Conservation (phyloP, 192 early-diverging fungal species). For the Coemansia sp. region DNA sequence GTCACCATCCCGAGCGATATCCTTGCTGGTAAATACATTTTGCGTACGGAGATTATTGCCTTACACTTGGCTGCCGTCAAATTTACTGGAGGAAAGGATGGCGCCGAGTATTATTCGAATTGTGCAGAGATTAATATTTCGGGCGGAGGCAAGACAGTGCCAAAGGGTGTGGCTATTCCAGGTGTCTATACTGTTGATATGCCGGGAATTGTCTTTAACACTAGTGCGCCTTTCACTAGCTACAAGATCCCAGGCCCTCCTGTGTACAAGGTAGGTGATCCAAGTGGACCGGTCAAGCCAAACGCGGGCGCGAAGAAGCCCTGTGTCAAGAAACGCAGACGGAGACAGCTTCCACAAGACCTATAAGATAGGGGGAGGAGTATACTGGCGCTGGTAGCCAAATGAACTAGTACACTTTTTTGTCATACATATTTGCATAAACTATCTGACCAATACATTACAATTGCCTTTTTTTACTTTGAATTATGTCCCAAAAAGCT, state of each 20-base stretch:
- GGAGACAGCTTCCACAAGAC: background rate
- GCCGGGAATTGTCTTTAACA: slow-evolving; percentile 21
- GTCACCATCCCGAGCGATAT: slow-evolving; percentile 32
- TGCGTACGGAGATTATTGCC: slow-evolving; percentile 32
- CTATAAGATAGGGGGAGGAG: no score
- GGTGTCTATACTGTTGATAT: slow-evolving; percentile 17
- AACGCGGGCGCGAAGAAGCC: background rate
- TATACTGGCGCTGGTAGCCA: background rate
- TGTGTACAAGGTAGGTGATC: slow-evolving; percentile 1
- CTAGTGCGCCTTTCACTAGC: background rate
- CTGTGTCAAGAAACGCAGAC: background rate
- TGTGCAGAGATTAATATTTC: slow-evolving; percentile 23
- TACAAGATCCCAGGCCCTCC: slow-evolving; percentile 17
- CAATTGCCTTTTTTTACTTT: background rate
- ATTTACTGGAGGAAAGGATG: background rate
- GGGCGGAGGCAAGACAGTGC: slow-evolving; percentile 16
- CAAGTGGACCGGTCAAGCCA: background rate
- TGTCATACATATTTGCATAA: background rate
- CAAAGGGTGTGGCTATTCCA: slow-evolving; percentile 28
- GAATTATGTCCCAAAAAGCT: background rate
- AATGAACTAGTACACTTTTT: background rate
- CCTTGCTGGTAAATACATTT: slow-evolving; percentile 18
- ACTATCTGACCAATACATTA: background rate
- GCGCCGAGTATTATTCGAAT: slow-evolving; percentile 33
- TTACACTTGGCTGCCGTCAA: slow-evolving; percentile 10